Base-by-base conservation (phyloP, 441 rosid species). In the Eruca vesicaria region DNA sequence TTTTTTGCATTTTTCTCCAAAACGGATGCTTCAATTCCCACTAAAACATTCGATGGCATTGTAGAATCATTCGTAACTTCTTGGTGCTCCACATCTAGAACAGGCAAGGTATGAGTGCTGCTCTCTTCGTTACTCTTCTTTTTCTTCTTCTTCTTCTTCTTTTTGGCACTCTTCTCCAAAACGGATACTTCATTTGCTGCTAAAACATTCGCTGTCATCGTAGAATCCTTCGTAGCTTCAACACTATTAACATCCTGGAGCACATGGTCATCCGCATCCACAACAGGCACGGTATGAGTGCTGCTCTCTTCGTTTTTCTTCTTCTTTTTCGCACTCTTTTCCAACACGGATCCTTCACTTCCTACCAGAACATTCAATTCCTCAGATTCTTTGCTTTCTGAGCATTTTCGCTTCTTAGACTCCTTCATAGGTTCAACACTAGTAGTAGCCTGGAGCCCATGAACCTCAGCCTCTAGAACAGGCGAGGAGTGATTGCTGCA, bases 351-450 rank as follows among this genome's bases (percentile, higher is more conserved):
- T 35, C 6, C 50, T 61, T 18, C n/a, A 57, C 21, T 43, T 60
- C 61, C 57, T 32, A 9, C 60, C 64, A 78, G 76, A 53, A 75
- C 80, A 55, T 29, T 59, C 38, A 59, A 9, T 29, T 15, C 62
- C 15, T 28, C 36, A 3, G 63, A 4, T 29, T 15, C 33, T 15
- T 5, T 31, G 14, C 21, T 58, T 53, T 56, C 76, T 26, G 61
- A 33, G 16, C 7, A 15, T 29, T 21, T 7, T 7, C 41, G 36
- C 41, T 66, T 72, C 78, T 69, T 79, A 70, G 53, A 48, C 43
- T 16, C 45, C 26, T 74, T 73, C 70, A 16, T 12, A 63, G 26
- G 79, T 72, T 59, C 67, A 57, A 35, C 32, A 21, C n/a, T 58
- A 29, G 59, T 59, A 15, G 38, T n/a, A 43, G 20, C 59, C 3